Evolutionary conservation across 148 eudicot genomes (phyloP).

Genomic region (Fallopia convolvulus): DNA sequence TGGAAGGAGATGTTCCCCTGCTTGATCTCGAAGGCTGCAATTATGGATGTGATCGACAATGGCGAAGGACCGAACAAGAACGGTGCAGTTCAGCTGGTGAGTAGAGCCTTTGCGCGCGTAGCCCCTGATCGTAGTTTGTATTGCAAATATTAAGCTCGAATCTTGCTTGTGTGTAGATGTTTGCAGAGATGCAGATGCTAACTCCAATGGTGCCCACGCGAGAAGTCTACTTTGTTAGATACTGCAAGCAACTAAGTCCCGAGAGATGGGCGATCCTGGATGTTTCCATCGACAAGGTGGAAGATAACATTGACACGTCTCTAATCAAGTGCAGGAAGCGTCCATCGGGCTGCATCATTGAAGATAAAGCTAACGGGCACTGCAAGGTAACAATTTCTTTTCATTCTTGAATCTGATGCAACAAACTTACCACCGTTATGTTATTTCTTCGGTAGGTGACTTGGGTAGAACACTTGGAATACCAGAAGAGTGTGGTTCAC

Average conservation of each 20-base stretch:
- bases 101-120: conserved; percentile 9
- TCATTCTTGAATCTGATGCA: neutral
- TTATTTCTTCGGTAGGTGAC: conserved; percentile 43
- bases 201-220: conserved; percentile 85
- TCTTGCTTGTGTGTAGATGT: conserved; percentile 48
- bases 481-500: conserved; percentile 57
- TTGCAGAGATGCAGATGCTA: conserved; percentile 92
- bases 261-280: conserved; percentile 93
- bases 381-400: conserved; percentile 54
- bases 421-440: neutral
- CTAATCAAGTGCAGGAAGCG: conserved; percentile 67
- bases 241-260: conserved; percentile 64
- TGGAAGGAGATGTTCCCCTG: conserved; percentile 93
- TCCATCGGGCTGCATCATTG: conserved; percentile 94
- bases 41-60: conserved; percentile 57
- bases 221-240: conserved; percentile 84
- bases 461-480: conserved; percentile 93
- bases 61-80: conserved; percentile 64
- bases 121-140: neutral
- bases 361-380: conserved; percentile 85
- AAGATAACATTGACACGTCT: conserved; percentile 66
- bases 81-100: conserved; percentile 79
- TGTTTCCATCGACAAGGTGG: conserved; percentile 73
- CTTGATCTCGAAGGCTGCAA: conserved; percentile 77
- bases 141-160: neutral